Base-by-base conservation (phyloP, 805 yeast genomes). In the Hanseniaspora jakobsenii region DNA sequence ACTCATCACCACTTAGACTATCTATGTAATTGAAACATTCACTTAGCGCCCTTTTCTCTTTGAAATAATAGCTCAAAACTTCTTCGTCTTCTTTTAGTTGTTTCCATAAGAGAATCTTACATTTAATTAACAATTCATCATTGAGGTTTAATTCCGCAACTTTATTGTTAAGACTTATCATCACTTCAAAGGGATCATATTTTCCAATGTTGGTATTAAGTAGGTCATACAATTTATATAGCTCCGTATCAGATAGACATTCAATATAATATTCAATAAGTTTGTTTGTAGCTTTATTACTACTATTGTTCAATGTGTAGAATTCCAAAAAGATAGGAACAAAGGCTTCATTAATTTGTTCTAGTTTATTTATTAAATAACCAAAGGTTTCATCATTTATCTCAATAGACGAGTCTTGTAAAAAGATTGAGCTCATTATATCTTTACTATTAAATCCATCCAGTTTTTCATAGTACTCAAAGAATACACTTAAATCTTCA, bases 11-110 rank as follows among this genome's bases (percentile, higher is more conserved):
- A 1, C 69, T 72, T 0, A 81, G 61, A 3, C 63, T 63, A 1
- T 70, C 59, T 49, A 91, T 78, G 53, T 81, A 81, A 2, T 61
- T 55, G 48, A 79, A 69, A 0, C 94, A 81, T n/a, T 65, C 62
- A 17, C 60, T 60, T 38, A 73, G 67, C 54, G 80, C 80, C 3
- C 71, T 60, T 36, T 82, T 58, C 17, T 75, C 75, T 38, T 71
- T 66, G 37, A 73, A 75, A 21, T 77, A 66, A 2, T 84, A 71
- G 44, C 73, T 72, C 14, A 89, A 61, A 0, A 84, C 78, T 39
- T 74, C 70, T 9, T 69, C 67, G 54, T 82, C 83, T 42, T 74
- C 74, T 1, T 73, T 77, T 34, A 81, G 54, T 48, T 73, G 70
- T 36, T 70, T 69, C 44, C 80, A 66, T 2, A 86, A 71, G 36